phyloP scores from a whole-genome alignment of 108 stramenopile genomes.

The Phaeodactylum tricornutum region DNA sequence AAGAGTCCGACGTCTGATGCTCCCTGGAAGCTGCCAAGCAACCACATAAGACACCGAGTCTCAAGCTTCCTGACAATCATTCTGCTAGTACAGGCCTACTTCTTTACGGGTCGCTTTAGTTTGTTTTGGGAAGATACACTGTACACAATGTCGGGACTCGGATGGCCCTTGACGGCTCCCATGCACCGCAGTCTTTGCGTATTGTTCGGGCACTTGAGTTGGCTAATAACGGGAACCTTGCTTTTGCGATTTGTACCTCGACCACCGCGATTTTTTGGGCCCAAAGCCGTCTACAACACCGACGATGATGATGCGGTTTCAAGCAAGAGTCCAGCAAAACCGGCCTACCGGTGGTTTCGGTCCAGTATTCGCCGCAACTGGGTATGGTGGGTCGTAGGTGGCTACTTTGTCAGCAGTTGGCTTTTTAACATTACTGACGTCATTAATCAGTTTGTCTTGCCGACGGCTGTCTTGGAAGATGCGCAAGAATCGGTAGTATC shows the following conservation, averaged over 20 bases:
- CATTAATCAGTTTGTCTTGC: conserved; percentile 78
- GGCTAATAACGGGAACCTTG: conserved; percentile 57
- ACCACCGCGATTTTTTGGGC: conserved; percentile 64
- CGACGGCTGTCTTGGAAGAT: conserved; percentile 44
- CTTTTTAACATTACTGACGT: conserved; percentile 86
- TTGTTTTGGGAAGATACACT: conserved; percentile 65
- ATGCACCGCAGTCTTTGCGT: conserved; percentile 82
- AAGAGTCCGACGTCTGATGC: background rate
- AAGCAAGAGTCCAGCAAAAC: background rate
- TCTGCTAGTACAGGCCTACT: conserved; percentile 59
- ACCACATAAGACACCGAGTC: conserved; percentile 6
- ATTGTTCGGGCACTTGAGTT: conserved; percentile 78
- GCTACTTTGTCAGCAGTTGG: conserved; percentile 84
- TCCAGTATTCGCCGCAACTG: conserved; percentile 23
- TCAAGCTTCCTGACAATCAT: conserved; percentile 34
- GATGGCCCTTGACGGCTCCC: conserved; percentile 59
- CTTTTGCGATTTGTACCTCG: conserved; percentile 53
- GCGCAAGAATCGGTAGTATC: conserved; percentile 67
- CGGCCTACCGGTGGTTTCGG: background rate
- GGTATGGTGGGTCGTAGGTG: conserved; percentile 92
- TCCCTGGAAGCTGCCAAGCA: conserved; percentile 23
- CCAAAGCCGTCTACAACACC: conserved; percentile 5
- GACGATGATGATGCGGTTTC: background rate
- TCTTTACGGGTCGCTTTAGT: conserved; percentile 63
- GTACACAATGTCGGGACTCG: conserved; percentile 48